phyloP scores from a whole-genome alignment of 352 stramenopile genomes.

The Phytopythium helicoides region DNA sequence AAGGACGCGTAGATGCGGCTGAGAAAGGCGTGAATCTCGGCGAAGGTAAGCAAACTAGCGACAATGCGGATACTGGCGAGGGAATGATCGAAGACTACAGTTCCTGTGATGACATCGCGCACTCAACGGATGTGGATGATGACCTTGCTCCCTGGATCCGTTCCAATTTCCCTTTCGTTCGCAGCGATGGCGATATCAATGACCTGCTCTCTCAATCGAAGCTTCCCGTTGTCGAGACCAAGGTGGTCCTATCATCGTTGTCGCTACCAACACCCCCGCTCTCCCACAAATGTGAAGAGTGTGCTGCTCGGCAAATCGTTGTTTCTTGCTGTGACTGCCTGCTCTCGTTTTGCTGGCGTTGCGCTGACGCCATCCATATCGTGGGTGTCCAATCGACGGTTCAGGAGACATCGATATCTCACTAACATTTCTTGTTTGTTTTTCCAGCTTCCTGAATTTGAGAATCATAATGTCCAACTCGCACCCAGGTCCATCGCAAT shows the following conservation, averaged over 20 bases:
- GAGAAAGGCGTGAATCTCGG: no score
- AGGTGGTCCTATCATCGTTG: neutral
- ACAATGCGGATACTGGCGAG: no score
- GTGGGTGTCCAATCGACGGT: constrained; percentile 26
- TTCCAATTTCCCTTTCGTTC: constrained; percentile 27
- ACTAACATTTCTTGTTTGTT: neutral
- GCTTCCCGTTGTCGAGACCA: no score
- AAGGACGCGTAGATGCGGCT: no score
- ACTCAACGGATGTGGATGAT: neutral
- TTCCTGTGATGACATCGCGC: neutral
- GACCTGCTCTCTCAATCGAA: neutral
- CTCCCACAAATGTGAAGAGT: constrained; percentile 48
- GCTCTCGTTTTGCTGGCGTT: constrained; percentile 52
- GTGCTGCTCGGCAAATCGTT: constrained; percentile 13
- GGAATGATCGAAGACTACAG: neutral
- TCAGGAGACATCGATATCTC: neutral
- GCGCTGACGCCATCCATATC: constrained; percentile 75
- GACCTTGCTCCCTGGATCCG: constrained; percentile 35
- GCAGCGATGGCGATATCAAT: constrained; percentile 19
- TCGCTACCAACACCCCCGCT: neutral
- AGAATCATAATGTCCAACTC: no score
- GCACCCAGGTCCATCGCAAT: no score
- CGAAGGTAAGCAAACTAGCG: no score
- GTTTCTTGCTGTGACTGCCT: constrained; percentile 50
- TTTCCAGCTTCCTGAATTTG: no score